These are phyloP conservation scores for Huntiella moniliformis DNA, from an alignment of 2,329 filamentous ascomycete species.

Conservation along the genomic window DNA sequence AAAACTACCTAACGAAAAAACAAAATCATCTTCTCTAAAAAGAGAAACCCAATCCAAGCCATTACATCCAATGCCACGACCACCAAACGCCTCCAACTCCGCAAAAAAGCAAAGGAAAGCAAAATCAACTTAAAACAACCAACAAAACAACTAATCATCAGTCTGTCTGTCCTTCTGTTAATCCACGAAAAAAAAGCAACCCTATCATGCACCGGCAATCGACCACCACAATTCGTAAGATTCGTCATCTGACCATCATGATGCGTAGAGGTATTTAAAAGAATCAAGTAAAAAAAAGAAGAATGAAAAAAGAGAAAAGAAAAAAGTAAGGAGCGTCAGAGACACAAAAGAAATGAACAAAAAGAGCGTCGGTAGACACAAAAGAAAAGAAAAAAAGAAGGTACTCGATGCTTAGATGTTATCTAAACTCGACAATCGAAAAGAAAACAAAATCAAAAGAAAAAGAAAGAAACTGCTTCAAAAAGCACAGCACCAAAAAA, in stretches of 20 bases:
- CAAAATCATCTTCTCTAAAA: neutral
- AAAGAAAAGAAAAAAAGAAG: slow-evolving; percentile 4
- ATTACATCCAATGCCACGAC: neutral
- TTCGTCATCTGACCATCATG: slow-evolving; percentile 2
- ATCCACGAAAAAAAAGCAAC: too few relatives aligned
- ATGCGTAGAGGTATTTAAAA: neutral
- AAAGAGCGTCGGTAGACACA: neutral
- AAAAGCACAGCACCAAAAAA: neutral
- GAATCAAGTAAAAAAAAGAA: neutral
- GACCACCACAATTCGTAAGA: neutral
- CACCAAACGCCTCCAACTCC: neutral
- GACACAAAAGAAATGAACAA: neutral
- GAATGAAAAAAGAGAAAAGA: neutral
- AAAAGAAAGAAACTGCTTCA: slow-evolving; percentile 3
- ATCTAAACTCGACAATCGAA: slow-evolving; percentile 1
- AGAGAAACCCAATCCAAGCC: neutral
- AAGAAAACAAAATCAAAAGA: neutral
- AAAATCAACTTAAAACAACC: neutral
- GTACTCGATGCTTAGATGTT: neutral
- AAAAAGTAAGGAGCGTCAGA: neutral
- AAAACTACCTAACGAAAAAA: neutral
- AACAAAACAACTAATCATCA: neutral
- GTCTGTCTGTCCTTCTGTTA: neutral
- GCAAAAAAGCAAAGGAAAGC: neutral
- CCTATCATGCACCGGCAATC: too few relatives aligned